These are phyloP conservation scores for Platanus orientalis DNA, from an alignment of 164 flowering plant genomes.

Conservation along the genomic window DNA sequence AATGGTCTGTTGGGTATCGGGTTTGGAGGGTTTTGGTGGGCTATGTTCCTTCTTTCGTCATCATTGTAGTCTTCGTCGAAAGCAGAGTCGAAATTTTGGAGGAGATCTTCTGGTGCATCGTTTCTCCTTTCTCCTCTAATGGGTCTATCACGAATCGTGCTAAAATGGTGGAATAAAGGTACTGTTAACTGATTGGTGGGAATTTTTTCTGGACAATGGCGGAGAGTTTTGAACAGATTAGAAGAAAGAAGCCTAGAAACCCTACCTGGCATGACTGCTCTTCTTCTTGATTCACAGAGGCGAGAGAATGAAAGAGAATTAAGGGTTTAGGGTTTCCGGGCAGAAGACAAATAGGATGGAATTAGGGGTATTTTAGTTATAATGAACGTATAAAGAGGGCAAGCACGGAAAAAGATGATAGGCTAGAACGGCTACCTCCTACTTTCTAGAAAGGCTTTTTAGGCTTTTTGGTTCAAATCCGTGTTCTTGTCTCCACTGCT, in stretches of 20 bases:
- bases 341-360: neutral
- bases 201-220: neutral
- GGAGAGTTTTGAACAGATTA: slow-evolving; percentile 3
- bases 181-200: neutral
- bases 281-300: neutral
- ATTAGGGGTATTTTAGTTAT: slow-evolving; percentile 2
- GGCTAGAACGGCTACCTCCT: neutral
- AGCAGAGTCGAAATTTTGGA: neutral
- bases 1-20: slow-evolving; percentile 52
- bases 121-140: slow-evolving; percentile 2
- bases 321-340: slow-evolving; percentile 3
- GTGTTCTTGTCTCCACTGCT: neutral
- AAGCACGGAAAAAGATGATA: neutral
- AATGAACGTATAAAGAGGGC: neutral
- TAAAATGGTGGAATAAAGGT: slow-evolving; percentile 12
- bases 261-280: slow-evolving; percentile 8
- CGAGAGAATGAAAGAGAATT: neutral
- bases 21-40: slow-evolving; percentile 24
- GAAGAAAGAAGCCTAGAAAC: slow-evolving; percentile 7
- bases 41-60: slow-evolving; percentile 3
- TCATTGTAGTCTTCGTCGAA: neutral
- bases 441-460: neutral
- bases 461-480: neutral
- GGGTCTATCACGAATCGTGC: slow-evolving; percentile 21
- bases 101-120: neutral